Evolutionary conservation across 2,329 filamentous ascomycete species (phyloP), one percentile per base, ranked within the genome.

Genomic region (Alternaria dauci): DNA sequence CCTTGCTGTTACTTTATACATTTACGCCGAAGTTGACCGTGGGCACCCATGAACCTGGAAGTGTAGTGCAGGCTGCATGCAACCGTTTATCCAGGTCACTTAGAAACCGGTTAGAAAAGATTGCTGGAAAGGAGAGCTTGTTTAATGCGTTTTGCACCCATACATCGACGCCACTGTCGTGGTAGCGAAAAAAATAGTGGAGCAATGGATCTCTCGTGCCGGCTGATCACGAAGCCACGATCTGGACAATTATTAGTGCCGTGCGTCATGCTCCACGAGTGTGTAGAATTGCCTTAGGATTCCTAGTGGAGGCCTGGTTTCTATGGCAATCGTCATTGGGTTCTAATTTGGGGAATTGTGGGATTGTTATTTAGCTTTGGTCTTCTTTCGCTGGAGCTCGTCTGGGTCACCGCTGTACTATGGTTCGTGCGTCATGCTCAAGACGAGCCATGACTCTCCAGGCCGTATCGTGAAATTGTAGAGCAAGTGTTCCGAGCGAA

Each of bases 121-220:
- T 36, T 36, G 32, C 44, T 47, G 30, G 44, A 48, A 34, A 34
- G 28, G 44, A 34, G 44, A 48, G 44, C 44, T 48, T 34, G 23
- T 48, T 5, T 34, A n/a, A 48, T 8, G 20, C 44, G 12, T 34
- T 48, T 48, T 34, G 44, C 30, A 48, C 28, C 44, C 44, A 23
- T 48, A 48, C 44, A 48, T 14, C 44, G 44, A 34, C 44, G 44
- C 44, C 44, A 48, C 34, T 30, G 44, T 7, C n/a, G 34, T 34
- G 44, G 28, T 48, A 48, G 28, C 44, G 44, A 48, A 48, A 48
- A 48, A 34, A 34, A n/a, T 48, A 48, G 44, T 32, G 28, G 28
- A 48, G 28, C 28, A 23, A 23, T 23, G 20, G 44, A 48, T 48
- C 28, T 48, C 44, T 28, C 44, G 44, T 18, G 44, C 44, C 44